Base-by-base conservation (phyloP, 2,329 filamentous ascomycete species). In the Colletotrichum sp. region DNA sequence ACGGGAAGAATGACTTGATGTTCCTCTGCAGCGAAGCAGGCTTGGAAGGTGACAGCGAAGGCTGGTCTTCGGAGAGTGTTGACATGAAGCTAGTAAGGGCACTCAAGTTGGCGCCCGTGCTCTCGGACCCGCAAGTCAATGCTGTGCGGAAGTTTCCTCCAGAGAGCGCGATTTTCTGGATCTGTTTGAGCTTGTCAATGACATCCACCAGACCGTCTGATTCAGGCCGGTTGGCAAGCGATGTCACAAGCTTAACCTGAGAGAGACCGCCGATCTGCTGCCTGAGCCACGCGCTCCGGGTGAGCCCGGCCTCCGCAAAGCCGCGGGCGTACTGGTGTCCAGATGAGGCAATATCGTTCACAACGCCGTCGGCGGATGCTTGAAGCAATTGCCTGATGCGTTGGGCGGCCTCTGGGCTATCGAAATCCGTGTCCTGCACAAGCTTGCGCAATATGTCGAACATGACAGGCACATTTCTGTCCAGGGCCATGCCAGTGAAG, bases 221-320 rank as follows among this genome's bases (percentile, higher is more conserved):
- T 75, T 93, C 91, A 0, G 91, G 90, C 60, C 95, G 91, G 34
- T 93, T 93, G 18, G 96, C 95, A 15, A 99, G 89, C 25, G 92
- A 91, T 1, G 95, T 94, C 36, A 95, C 94, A 43, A 97, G 89
- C 84, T 97, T 94, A 66, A 98, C 92, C 83, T 99, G 97, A 1
- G 95, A 94, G 70, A 99, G 88, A n/a, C 97, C 97, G 67, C 92
- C 91, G n/a, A 96, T 93, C 84, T 98, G 95, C 86, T 98, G 96
- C 77, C 91, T 91, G 55, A 96, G 86, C 83, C 92, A 93, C 3
- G 93, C 93, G 75, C 92, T 91, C 18, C 91, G 89, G 2, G 94
- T 95, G 58, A 98, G 87, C 3, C 93, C 92, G 30, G 96, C 93
- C 81, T 97, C 94, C 0, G 97, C 95, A 80, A 94, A 95, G 64